Conservation (phyloP, 208 protist species). For the Leishmania lainsoni region DNA sequence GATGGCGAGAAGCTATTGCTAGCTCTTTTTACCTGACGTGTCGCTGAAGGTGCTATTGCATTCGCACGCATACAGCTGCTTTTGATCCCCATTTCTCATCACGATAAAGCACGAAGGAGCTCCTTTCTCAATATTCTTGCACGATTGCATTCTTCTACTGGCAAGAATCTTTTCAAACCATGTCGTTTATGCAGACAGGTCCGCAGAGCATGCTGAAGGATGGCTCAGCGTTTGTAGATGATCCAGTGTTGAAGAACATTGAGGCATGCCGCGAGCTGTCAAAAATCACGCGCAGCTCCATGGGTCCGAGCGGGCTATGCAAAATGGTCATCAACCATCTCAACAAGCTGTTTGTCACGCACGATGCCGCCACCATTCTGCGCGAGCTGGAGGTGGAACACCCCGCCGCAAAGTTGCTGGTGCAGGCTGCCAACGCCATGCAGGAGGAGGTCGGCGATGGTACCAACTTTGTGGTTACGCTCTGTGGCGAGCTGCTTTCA, state of each 20-base stretch:
- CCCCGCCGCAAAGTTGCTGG: constrained; percentile 98
- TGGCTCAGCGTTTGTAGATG: constrained; percentile 91
- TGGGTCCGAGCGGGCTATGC: constrained; percentile 99
- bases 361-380: constrained; percentile 99
- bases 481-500: constrained; percentile 98
- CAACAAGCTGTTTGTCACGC: constrained; percentile 99
- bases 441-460: constrained; percentile 99
- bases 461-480: constrained; percentile 99
- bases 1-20: background rate
- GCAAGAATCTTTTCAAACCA: constrained; percentile 16
- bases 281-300: constrained; percentile 97
- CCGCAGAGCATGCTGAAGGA: constrained; percentile 93
- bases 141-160: background rate
- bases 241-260: constrained; percentile 99
- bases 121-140: background rate
- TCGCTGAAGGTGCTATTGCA: background rate
- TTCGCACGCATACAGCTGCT: constrained; percentile 1
- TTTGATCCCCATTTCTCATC: constrained; percentile 9
- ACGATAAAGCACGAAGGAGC: background rate
- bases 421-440: constrained; percentile 99
- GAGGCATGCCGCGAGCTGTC: constrained; percentile 97
- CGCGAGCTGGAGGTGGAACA: constrained; percentile 99
- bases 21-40: background rate
- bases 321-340: constrained; percentile 99
- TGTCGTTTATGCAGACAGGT: constrained; percentile 93